Conservation (phyloP, 2,329 filamentous ascomycete genomes). For the Cylindrodendrum hubeiense region DNA sequence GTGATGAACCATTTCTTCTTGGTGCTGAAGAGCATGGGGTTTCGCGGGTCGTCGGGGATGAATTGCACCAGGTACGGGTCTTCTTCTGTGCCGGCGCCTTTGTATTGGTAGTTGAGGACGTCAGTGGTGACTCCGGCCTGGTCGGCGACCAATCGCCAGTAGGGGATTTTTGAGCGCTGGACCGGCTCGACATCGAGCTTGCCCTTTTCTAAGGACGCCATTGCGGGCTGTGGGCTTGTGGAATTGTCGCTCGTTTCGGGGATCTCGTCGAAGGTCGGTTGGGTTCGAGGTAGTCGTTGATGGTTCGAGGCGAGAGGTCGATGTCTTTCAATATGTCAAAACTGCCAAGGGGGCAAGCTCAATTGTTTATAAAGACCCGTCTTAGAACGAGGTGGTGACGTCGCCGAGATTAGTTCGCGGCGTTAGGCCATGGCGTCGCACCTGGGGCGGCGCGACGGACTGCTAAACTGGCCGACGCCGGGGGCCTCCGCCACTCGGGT, state of each 20-base stretch:
- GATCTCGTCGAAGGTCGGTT: not conserved
- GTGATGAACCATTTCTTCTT: slow-evolving; percentile 74
- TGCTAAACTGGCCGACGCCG: too few relatives aligned
- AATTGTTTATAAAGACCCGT: too few relatives aligned
- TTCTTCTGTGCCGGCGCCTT: slow-evolving; percentile 70
- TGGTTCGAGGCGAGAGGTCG: too few relatives aligned
- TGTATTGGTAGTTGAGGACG: slow-evolving; percentile 63
- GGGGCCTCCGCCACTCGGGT: too few relatives aligned
- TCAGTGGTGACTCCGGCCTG: slow-evolving; percentile 65
- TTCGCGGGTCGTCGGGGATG: slow-evolving; percentile 72
- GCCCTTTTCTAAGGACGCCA: not conserved
- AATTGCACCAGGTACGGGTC: slow-evolving; percentile 75
- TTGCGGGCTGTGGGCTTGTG: not conserved
- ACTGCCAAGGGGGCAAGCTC: too few relatives aligned
- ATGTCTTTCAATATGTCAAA: too few relatives aligned
- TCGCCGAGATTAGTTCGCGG: too few relatives aligned
- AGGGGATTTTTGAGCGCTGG: slow-evolving; percentile 16
- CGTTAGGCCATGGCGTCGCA: too few relatives aligned
- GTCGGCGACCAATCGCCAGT: slow-evolving; percentile 59
- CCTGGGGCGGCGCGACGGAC: too few relatives aligned
- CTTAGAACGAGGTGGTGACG: too few relatives aligned
- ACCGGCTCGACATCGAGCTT: not conserved
- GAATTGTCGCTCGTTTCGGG: not conserved
- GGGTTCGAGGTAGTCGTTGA: too few relatives aligned
- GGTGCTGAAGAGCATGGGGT: slow-evolving; percentile 69